phyloP scores from a whole-genome alignment of 2,329 filamentous ascomycete species.

The Colletotrichum eleusines region DNA sequence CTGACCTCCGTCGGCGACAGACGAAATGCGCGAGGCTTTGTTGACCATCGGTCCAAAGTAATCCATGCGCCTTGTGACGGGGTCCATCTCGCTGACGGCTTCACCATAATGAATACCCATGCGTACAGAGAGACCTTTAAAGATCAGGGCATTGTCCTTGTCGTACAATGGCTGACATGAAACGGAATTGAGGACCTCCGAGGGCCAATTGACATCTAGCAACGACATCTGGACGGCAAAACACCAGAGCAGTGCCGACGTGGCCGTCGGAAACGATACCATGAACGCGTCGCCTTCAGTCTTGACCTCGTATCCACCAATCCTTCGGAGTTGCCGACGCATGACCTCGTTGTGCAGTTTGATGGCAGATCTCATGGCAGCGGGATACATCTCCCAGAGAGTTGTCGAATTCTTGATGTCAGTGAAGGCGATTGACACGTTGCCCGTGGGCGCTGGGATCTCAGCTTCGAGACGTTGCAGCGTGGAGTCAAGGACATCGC shows the following conservation, averaged over 20 bases:
- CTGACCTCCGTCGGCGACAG: conserved; percentile 94
- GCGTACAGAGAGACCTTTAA: conserved; percentile 91
- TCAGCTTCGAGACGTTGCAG: conserved; percentile 89
- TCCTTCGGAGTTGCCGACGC: conserved; percentile 90
- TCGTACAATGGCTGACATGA: conserved; percentile 87
- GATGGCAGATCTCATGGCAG: conserved; percentile 96
- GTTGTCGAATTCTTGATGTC: conserved; percentile 99
- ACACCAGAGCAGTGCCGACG: conserved; percentile 93
- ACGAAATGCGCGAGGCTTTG: conserved; percentile 92
- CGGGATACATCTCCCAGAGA: conserved; percentile 94
- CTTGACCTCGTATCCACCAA: conserved; percentile 98
- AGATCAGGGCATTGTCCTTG: conserved; percentile 88
- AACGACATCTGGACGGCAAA: conserved; percentile 93
- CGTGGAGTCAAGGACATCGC: conserved; percentile 82
- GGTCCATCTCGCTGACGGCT: conserved; percentile 94
- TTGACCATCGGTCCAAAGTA: conserved; percentile 99
- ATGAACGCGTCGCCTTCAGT: conserved; percentile 99
- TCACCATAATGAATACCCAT: conserved; percentile 98
- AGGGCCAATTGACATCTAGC: conserved; percentile 91
- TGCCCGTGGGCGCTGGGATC: conserved; percentile 90
- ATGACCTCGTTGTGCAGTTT: conserved; percentile 98
- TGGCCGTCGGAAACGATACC: conserved; percentile 97
- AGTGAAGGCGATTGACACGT: conserved; percentile 95
- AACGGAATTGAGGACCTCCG: conserved; percentile 88
- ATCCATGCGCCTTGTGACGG: conserved; percentile 97